Conservation (phyloP, 768 basidiomycete genomes). For the Pisolithus tinctorius region DNA sequence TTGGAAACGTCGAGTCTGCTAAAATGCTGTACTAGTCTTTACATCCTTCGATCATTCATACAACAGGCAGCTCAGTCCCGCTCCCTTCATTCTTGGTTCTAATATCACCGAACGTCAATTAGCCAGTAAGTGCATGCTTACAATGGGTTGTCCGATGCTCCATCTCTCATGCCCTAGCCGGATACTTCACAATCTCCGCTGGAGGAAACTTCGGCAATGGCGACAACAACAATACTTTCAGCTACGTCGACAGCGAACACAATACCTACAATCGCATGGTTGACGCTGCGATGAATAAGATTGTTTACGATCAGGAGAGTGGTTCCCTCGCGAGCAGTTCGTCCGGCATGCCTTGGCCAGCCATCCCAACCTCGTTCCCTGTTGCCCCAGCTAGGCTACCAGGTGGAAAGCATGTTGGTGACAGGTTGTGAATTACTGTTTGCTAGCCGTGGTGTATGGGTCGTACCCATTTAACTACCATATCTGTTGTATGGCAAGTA, state of each 20-base stretch:
- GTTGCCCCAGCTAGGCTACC: slow-evolving; percentile 28
- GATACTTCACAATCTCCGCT: slow-evolving; percentile 39
- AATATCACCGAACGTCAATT: slow-evolving; percentile 54
- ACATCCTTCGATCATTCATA: slow-evolving; percentile 64
- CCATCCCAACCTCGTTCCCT: neutral
- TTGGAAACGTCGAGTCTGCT: slow-evolving; percentile 1
- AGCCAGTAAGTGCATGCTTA: slow-evolving; percentile 36
- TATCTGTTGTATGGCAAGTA: too few relatives aligned
- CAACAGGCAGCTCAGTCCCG: slow-evolving; percentile 48
- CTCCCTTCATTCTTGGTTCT: slow-evolving; percentile 52
- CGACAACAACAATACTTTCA: slow-evolving; percentile 62
- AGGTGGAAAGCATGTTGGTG: slow-evolving; percentile 18
- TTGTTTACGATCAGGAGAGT: slow-evolving; percentile 51
- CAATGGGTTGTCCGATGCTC: neutral
- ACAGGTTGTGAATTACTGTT: neutral
- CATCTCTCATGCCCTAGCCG: slow-evolving; percentile 28
- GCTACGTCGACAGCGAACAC: slow-evolving; percentile 49
- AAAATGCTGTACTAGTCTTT: slow-evolving; percentile 32
- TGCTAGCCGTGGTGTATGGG: neutral
- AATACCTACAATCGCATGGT: slow-evolving; percentile 61
- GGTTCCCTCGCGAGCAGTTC: slow-evolving; percentile 37
- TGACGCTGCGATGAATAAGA: slow-evolving; percentile 52
- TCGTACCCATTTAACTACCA: too few relatives aligned
- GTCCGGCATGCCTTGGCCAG: slow-evolving; percentile 5
- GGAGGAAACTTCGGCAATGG: slow-evolving; percentile 58